Base-by-base conservation (phyloP, 352 stramenopile species). In the Phytophthora chlamydospora region DNA sequence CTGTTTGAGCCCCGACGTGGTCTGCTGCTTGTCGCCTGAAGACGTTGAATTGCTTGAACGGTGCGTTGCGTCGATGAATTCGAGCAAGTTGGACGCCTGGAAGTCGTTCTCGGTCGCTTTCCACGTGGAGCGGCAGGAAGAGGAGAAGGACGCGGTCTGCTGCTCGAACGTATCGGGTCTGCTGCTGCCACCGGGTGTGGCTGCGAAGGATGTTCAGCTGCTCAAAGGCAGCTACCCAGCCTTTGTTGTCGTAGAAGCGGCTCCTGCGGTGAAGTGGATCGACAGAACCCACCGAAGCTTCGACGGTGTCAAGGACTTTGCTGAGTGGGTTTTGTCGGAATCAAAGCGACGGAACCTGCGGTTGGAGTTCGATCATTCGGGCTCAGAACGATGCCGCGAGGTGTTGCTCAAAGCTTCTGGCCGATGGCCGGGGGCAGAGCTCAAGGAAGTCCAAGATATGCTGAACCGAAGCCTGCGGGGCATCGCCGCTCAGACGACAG, bases 71-170 rank as follows among this genome's bases (percentile, higher is more conserved):
- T 64, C 52, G 4, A 59, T 74, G 43, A 57, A 53, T 11, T 65
- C 51, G 3, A 67, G 39, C 45, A 65, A 70, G 29, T 63, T 75
- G 58, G 64, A 78, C 34, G 66, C 65, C 19, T 88, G 68, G 68
- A 72, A 45, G 17, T 70, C 72, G 21, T 73, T 68, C 44, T 77
- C 66, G 17, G 71, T 77, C 12, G 49, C 77, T 55, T 71, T 89
- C 69, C 56, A 74, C 53, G 67, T 77, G 17, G 67, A 86, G n/a
- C 44, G 78, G 48, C 73, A 90, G 35, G 73, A 84, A 31, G 67
- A 87, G 10, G 46, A 69, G 35, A 72, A 89, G 11, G 83, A 91
- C 54, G 77, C 81, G 6, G 53, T 77, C 12, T 5, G 13, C 2
- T 73, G 61, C 52, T 38, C 62, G 39, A 36, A 39, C 12, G 17